Conservation (phyloP, 2,329 filamentous ascomycete species). For the Aspergillus brunneoviolaceus region DNA sequence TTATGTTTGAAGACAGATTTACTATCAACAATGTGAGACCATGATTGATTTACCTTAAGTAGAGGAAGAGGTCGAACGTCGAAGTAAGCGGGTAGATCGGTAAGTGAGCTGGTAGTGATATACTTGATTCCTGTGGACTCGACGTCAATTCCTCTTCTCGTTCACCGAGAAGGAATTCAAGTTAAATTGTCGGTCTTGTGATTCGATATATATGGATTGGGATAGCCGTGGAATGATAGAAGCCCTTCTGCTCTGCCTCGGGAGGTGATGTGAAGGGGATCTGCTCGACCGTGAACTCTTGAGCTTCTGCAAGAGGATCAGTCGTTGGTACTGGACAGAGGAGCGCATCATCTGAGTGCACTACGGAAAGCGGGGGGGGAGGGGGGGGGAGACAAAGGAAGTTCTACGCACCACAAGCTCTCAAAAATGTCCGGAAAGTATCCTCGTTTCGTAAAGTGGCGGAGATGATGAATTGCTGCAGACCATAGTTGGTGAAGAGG, state of each 20-base stretch:
- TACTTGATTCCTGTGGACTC: no score
- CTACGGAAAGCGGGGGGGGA: neutral
- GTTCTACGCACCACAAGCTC: conserved; percentile 55
- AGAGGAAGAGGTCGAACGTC: no score
- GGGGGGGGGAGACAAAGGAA: no score
- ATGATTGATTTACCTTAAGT: no score
- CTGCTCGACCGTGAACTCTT: conserved; percentile 37
- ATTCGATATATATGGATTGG: conserved; percentile 42
- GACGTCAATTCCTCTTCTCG: no score
- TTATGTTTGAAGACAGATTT: no score
- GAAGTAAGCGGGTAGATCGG: no score
- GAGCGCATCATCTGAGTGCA: neutral
- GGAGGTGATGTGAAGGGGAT: conserved; percentile 45
- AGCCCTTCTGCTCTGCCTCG: conserved; percentile 45
- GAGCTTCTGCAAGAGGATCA: conserved; percentile 26
- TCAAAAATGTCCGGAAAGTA: conserved; percentile 60
- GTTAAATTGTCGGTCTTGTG: conserved; percentile 10
- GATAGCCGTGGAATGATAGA: conserved; percentile 48
- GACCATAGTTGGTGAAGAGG: conserved; percentile 55
- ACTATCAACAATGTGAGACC: no score
- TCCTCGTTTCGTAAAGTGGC: conserved; percentile 62
- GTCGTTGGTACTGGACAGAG: neutral
- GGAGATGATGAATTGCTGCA: conserved; percentile 57
- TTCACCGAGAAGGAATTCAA: neutral
- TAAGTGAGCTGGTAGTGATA: no score